These are phyloP conservation scores for Entomortierella lignicola DNA, from an alignment of 192 early-diverging fungal species.

Conservation along the genomic window DNA sequence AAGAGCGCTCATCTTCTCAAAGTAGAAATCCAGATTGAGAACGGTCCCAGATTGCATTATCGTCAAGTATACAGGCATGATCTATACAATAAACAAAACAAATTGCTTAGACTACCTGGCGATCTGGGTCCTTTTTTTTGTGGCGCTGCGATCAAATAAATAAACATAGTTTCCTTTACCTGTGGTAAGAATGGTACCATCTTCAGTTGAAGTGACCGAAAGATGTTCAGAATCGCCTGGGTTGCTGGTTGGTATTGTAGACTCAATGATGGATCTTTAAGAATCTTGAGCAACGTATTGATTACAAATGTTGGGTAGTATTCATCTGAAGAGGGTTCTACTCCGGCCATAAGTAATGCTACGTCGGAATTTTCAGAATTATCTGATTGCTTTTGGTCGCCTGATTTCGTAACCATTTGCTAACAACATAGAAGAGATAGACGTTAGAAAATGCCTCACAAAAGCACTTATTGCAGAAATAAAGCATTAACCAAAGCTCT, in stretches of 20 bases:
- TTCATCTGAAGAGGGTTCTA: constrained; percentile 85
- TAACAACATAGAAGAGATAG: constrained; percentile 14
- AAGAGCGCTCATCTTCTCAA: constrained; percentile 86
- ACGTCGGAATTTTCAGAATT: constrained; percentile 66
- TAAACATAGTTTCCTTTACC: constrained; percentile 48
- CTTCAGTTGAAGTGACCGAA: constrained; percentile 87
- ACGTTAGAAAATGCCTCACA: not conserved
- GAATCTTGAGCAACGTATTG: constrained; percentile 85
- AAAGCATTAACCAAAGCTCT: not conserved
- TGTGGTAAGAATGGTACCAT: constrained; percentile 88
- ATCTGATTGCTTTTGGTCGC: constrained; percentile 55
- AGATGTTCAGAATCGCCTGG: constrained; percentile 94
- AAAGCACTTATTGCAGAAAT: not conserved
- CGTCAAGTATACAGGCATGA: constrained; percentile 86
- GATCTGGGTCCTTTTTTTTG: too few species aligned
- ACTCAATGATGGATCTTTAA: constrained; percentile 83
- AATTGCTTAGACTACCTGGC: not conserved
- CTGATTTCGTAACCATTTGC: constrained; percentile 58
- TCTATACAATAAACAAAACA: constrained; percentile 54
- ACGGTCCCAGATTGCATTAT: constrained; percentile 87
- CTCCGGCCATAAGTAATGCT: constrained; percentile 64
- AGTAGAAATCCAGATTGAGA: constrained; percentile 88
- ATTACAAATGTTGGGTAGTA: constrained; percentile 95
- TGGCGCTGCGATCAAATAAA: not conserved
- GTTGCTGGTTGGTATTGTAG: constrained; percentile 88